phyloP scores from a whole-genome alignment of 2,329 filamentous ascomycete genomes.

The Capronia epimyces region DNA sequence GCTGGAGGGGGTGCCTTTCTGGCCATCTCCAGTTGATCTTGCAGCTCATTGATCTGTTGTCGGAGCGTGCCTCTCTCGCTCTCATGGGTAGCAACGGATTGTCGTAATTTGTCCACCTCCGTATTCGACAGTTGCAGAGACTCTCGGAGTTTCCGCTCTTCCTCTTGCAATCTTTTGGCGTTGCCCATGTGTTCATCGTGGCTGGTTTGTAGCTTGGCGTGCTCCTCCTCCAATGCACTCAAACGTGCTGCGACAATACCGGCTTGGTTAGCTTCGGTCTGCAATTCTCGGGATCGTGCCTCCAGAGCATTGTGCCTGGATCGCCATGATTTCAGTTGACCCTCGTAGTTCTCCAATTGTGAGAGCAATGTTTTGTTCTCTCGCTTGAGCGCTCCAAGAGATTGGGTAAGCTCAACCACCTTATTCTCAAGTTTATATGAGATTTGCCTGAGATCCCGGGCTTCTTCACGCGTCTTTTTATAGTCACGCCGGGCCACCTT shows the following conservation, averaged over 20 bases:
- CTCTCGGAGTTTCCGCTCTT: conserved; percentile 80
- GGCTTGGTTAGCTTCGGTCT: conserved; percentile 94
- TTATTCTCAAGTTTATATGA: conserved; percentile 99
- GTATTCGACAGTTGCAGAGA: conserved; percentile 71
- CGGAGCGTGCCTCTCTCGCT: conserved; percentile 78
- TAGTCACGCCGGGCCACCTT: conserved; percentile 74
- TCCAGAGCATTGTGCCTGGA: conserved; percentile 86
- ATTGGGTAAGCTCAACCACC: conserved; percentile 95
- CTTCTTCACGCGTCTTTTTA: conserved; percentile 88
- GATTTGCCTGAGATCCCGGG: conserved; percentile 96
- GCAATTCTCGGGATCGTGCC: conserved; percentile 83
- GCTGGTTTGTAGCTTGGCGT: conserved; percentile 80
- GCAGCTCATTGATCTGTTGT: conserved; percentile 81
- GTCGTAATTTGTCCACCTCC: conserved; percentile 73
- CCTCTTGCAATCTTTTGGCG: conserved; percentile 90
- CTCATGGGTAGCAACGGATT: conserved; percentile 70
- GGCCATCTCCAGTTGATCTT: conserved; percentile 85
- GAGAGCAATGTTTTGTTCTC: conserved; percentile 86
- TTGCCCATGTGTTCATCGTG: conserved; percentile 87
- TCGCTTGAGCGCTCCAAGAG: conserved; percentile 81
- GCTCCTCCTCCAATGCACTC: conserved; percentile 88
- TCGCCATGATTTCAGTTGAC: conserved; percentile 93
- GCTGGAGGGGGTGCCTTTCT: conserved; percentile 69
- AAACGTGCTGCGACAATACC: conserved; percentile 90
- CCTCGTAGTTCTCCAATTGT: conserved; percentile 93